A percentile compares a stretch with the other conserved stretches of the same genome.
Evolutionary conservation across 1,284 basidiomycete genomes (phyloP).

Genomic region (Trametes hirsuta): DNA sequence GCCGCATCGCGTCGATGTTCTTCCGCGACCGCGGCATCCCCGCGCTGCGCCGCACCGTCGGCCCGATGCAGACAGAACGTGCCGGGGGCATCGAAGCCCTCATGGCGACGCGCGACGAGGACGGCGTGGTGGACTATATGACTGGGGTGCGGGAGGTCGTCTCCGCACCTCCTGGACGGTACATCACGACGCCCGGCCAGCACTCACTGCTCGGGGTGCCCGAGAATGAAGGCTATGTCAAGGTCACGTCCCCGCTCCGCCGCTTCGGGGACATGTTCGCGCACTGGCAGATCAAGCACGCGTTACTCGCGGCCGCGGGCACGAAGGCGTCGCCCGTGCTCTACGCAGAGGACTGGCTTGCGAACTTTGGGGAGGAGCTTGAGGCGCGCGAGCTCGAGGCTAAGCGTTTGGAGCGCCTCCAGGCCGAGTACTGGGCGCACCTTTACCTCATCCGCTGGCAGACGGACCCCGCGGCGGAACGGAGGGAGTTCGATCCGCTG

Average conservation of each 20-base stretch:
- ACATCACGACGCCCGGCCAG: conserved; percentile 54
- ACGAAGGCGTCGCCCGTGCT: conserved; percentile 32
- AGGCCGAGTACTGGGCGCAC: conserved; percentile 38
- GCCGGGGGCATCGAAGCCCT: conserved; percentile 28
- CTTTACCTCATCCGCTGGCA: conserved; percentile 37
- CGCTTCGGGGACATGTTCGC: conserved; percentile 83
- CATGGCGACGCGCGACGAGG: conserved; percentile 41
- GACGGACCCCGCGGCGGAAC: conserved; percentile 28
- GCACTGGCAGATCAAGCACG: conserved; percentile 95
- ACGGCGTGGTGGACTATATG: conserved; percentile 46
- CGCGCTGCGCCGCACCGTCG: conserved; percentile 64
- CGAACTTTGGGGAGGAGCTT: conserved; percentile 26
- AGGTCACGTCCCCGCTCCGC: conserved; percentile 89
- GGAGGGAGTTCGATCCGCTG: conserved; percentile 37
- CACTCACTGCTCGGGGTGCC: conserved; percentile 79
- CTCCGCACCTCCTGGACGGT: conserved; percentile 42
- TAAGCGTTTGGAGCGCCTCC: conserved; percentile 36
- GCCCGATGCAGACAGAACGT: conserved; percentile 16
- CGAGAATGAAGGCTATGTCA: conserved; percentile 74
- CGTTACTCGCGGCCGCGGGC: conserved; percentile 49
- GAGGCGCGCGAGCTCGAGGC: conserved; percentile 33
- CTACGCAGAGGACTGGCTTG: conserved; percentile 50
- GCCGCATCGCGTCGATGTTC: conserved; percentile 78
- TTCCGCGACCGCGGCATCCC: conserved; percentile 66
- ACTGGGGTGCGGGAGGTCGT: conserved; percentile 38